Evolutionary conservation across 2,329 filamentous ascomycete species (phyloP).

Genomic region (Fusarium mundagurra): DNA sequence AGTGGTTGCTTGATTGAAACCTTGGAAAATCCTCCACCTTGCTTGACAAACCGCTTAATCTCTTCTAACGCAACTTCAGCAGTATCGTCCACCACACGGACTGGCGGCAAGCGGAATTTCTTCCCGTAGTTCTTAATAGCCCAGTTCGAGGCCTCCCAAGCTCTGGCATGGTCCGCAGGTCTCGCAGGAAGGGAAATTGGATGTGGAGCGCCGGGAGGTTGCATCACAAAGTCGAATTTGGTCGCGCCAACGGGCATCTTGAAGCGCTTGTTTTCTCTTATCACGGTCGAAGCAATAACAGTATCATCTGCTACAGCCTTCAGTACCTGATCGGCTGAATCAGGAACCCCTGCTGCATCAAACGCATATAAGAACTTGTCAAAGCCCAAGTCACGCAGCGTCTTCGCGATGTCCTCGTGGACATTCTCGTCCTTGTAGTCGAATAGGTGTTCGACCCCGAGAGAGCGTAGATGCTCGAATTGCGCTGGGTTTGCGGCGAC

Average conservation of each 20-base stretch:
- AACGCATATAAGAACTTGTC: background rate
- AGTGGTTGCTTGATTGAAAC: background rate
- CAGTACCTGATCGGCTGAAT: rapidly evolving
- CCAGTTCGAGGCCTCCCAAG: background rate
- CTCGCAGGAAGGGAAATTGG: background rate
- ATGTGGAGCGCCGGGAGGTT: background rate
- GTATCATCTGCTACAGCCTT: background rate
- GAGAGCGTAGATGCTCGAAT: background rate
- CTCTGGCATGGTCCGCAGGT: background rate
- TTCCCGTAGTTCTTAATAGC: background rate
- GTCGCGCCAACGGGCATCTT: background rate
- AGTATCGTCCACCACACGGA: background rate
- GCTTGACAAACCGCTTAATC: background rate
- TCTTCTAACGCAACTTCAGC: background rate
- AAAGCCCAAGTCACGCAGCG: too few relatives aligned
- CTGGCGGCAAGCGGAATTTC: background rate
- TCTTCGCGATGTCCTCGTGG: background rate
- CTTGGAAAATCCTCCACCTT: background rate
- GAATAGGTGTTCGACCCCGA: background rate
- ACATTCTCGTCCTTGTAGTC: background rate
- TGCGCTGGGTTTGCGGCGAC: background rate
- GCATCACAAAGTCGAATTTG: background rate
- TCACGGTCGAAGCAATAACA: background rate
- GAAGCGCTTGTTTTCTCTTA: background rate
- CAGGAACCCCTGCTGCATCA: background rate